phyloP scores from a whole-genome alignment of 2,329 filamentous ascomycete species.

The Beauveria asiatica region DNA sequence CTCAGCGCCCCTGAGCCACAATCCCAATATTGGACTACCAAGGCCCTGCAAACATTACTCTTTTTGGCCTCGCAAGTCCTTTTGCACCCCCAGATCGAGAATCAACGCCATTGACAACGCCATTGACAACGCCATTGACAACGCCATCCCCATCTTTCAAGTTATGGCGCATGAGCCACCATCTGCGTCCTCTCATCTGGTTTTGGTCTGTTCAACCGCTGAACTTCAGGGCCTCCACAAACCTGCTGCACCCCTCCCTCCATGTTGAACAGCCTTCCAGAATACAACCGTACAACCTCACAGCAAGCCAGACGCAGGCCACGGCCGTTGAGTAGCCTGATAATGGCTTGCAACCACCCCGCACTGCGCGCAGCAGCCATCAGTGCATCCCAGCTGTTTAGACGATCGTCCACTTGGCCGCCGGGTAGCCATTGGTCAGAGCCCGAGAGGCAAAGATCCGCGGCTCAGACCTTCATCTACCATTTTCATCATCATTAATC shows the following conservation, averaged over 20 bases:
- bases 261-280: background rate
- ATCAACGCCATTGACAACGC: constrained; percentile 3
- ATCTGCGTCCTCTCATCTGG: constrained; percentile 7
- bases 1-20: background rate
- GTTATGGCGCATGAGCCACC: constrained; percentile 5
- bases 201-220: background rate
- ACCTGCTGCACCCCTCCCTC: background rate
- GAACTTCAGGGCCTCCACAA: background rate
- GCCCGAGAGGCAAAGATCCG: background rate
- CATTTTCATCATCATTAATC: background rate
- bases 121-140: background rate
- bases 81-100: constrained; percentile 8
- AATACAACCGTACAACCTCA: background rate
- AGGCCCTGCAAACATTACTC: background rate
- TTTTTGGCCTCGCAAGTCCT: background rate
- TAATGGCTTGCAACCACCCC: background rate
- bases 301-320: background rate
- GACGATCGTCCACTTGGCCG: background rate
- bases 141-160: background rate
- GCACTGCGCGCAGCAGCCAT: background rate
- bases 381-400: background rate
- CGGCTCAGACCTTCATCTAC: background rate
- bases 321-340: background rate
- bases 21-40: background rate
- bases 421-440: constrained; percentile 1